These are phyloP conservation scores for Diaporthe batatas DNA, from an alignment of 2,329 filamentous ascomycete genomes.

Conservation along the genomic window DNA sequence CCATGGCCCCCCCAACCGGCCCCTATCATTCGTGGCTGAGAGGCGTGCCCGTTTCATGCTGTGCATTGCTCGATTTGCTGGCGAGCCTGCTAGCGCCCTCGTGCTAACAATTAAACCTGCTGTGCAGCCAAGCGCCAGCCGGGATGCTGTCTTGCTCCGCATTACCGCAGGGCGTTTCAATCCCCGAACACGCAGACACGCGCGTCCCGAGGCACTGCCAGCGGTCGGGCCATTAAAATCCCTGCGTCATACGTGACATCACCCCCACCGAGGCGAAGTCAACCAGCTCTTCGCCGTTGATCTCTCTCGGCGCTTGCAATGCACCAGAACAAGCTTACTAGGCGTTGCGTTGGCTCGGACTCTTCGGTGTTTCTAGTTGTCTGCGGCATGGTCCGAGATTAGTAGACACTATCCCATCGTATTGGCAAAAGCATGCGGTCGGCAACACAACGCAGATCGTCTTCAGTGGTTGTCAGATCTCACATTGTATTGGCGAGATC, in stretches of 20 bases:
- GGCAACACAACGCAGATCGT: background rate
- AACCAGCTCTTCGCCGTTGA: background rate
- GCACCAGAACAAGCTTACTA: background rate
- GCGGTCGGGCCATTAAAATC: background rate
- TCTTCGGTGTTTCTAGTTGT: slow-evolving; percentile 12
- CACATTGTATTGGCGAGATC: background rate
- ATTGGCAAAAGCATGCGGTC: background rate
- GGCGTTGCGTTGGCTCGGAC: slow-evolving; percentile 13
- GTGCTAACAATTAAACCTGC: slow-evolving; percentile 17
- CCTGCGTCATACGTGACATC: slow-evolving; percentile 28
- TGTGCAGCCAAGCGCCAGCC: slow-evolving; percentile 18
- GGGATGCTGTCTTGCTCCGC: background rate
- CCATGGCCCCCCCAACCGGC: slow-evolving; percentile 14
- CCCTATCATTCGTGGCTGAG: slow-evolving; percentile 32
- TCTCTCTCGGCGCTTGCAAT: background rate
- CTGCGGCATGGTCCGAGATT: background rate
- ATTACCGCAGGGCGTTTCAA: background rate
- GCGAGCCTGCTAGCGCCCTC: slow-evolving; percentile 9
- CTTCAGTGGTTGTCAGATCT: background rate
- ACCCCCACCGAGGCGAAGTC: slow-evolving; percentile 18
- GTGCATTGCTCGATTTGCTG: slow-evolving; percentile 21
- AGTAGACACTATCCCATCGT: background rate
- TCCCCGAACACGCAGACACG: background rate
- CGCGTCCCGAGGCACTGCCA: slow-evolving; percentile 29
- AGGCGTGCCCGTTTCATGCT: slow-evolving; percentile 18